These are phyloP conservation scores for Blastomyces emzantsi DNA, from an alignment of 2,329 filamentous ascomycete species.

Conservation along the genomic window DNA sequence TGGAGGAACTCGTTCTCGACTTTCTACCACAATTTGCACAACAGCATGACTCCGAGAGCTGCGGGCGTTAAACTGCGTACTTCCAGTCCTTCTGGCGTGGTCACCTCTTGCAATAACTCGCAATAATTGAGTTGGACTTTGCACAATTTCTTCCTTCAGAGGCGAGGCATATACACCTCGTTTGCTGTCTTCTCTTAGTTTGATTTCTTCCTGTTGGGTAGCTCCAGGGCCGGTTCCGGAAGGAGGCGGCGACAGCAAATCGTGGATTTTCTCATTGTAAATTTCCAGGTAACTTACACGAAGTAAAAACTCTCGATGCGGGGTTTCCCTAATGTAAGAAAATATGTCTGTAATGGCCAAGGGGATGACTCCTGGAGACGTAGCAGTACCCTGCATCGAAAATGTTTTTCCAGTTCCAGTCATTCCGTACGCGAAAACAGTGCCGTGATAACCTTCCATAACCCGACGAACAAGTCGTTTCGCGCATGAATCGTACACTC, in stretches of 20 bases:
- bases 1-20: slow-evolving; percentile 69
- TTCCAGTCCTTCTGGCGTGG: slow-evolving; percentile 78
- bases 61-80: slow-evolving; percentile 92
- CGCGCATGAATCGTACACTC: slow-evolving; percentile 88
- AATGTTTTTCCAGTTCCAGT: slow-evolving; percentile 98
- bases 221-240: slow-evolving; percentile 45
- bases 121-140: slow-evolving; percentile 89
- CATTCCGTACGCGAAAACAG: slow-evolving; percentile 98
- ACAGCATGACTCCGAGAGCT: slow-evolving; percentile 98
- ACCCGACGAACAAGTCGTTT: slow-evolving; percentile 91
- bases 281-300: slow-evolving; percentile 98
- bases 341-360: slow-evolving; percentile 98
- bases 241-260: slow-evolving; percentile 70
- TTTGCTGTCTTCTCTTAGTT: slow-evolving; percentile 92
- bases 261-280: slow-evolving; percentile 96
- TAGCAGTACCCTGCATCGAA: slow-evolving; percentile 97
- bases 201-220: slow-evolving; percentile 76
- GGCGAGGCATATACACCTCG: slow-evolving; percentile 93
- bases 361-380: slow-evolving; percentile 91
- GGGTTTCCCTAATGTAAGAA: slow-evolving; percentile 96
- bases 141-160: slow-evolving; percentile 95
- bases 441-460: slow-evolving; percentile 98
- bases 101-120: slow-evolving; percentile 93
- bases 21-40: slow-evolving; percentile 97
- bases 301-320: slow-evolving; percentile 84